Conservation (phyloP, 202 grass and related monocot species). For the Bolboschoenoplectus hybrid region DNA sequence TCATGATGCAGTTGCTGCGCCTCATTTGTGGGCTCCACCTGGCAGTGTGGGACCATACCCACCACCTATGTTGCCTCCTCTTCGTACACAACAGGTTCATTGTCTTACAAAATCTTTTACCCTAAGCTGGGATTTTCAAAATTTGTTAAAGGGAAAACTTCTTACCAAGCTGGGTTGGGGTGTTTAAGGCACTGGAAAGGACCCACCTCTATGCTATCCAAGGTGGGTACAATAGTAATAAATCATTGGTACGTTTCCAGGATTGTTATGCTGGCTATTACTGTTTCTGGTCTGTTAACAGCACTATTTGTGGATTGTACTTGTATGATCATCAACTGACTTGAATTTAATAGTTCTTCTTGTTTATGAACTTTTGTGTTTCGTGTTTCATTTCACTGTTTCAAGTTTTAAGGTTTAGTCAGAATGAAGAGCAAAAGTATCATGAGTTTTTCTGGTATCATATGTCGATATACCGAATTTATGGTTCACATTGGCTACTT, state of each 20-base stretch:
- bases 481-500: neutral
- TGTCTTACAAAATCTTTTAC: neutral
- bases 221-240: neutral
- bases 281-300: neutral
- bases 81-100: conserved; percentile 48
- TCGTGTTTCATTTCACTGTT: neutral
- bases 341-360: neutral
- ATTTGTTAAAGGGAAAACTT: neutral
- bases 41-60: conserved; percentile 54
- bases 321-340: neutral
- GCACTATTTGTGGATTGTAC: neutral
- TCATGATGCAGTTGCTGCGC: conserved; percentile 52
- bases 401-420: neutral
- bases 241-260: neutral
- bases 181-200: neutral
- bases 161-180: neutral
- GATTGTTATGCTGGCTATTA: neutral
- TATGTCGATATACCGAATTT: neutral
- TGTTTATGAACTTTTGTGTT: neutral
- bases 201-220: neutral
- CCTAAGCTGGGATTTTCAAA: neutral
- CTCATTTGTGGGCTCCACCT: conserved; percentile 75
- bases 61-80: conserved; percentile 54
- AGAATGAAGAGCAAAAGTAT: neutral
- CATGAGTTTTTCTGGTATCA: neutral